These are phyloP conservation scores for Sporothrix pallida DNA, from an alignment of 2,329 filamentous ascomycete species.

Conservation along the genomic window DNA sequence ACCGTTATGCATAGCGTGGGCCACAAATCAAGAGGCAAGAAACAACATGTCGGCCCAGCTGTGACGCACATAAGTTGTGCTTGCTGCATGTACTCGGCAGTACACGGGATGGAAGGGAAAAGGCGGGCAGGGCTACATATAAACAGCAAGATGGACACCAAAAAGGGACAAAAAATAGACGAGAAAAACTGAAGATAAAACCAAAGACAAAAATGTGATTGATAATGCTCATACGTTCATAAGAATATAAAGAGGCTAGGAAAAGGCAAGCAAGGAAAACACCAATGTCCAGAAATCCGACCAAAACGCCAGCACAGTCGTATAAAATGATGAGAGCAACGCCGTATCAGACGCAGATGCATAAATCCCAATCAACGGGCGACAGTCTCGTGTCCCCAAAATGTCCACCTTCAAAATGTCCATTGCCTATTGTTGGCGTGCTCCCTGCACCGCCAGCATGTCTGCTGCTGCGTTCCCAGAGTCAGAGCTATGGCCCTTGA, in stretches of 20 bases:
- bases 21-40: not conserved
- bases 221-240: not conserved
- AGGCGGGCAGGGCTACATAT: no score
- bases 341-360: not conserved
- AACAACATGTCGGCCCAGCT: not conserved
- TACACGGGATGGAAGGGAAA: no score
- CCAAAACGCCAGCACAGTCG: not conserved
- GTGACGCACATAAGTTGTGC: not conserved
- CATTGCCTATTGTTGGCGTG: slow-evolving; percentile 43
- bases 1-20: no score
- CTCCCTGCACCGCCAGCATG: slow-evolving; percentile 72
- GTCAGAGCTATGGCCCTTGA: slow-evolving; percentile 81
- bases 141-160: no score
- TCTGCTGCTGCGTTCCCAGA: slow-evolving; percentile 83
- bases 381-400: not conserved
- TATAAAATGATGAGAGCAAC: not conserved
- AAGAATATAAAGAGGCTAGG: not conserved
- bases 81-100: no score
- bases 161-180: no score
- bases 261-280: not conserved
- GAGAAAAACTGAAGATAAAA: not conserved
- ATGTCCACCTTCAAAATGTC: slow-evolving; percentile 6
- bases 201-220: not conserved
- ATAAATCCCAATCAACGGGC: not conserved
- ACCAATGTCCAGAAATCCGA: not conserved